phyloP scores from a whole-genome alignment of 2,329 filamentous ascomycete species.

The Magnaporthales sp. region DNA sequence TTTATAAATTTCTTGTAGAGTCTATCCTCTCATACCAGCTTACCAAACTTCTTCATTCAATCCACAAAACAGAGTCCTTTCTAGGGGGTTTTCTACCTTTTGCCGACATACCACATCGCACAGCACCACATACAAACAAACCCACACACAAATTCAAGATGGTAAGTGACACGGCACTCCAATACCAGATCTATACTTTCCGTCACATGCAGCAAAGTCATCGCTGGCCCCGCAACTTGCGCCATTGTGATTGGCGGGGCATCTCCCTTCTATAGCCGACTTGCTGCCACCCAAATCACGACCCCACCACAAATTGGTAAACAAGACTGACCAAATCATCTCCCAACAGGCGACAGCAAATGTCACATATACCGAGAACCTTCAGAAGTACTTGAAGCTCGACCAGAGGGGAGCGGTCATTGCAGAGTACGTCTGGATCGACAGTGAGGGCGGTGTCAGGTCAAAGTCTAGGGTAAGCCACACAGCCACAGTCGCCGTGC shows the following conservation, averaged over 20 bases:
- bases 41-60: neutral
- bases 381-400: constrained; percentile 73
- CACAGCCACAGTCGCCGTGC: neutral
- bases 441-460: constrained; percentile 71
- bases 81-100: neutral
- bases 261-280: neutral
- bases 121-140: neutral
- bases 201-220: neutral
- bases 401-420: constrained; percentile 84
- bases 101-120: neutral
- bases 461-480: constrained; percentile 88
- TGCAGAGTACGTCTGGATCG: constrained; percentile 72
- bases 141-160: neutral
- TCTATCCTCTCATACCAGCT: neutral
- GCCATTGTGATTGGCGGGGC: neutral
- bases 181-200: neutral
- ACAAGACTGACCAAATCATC: neutral
- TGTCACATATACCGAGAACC: neutral
- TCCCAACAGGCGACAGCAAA: neutral
- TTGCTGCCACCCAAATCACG: neutral
- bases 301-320: neutral
- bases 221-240: neutral
- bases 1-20: neutral
- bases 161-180: neutral
- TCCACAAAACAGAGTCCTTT: neutral